Evolutionary conservation across 2,329 filamentous ascomycete genomes (phyloP), one percentile per base, ranked within the genome.

Genomic region (Colletotrichum theobromicola): DNA sequence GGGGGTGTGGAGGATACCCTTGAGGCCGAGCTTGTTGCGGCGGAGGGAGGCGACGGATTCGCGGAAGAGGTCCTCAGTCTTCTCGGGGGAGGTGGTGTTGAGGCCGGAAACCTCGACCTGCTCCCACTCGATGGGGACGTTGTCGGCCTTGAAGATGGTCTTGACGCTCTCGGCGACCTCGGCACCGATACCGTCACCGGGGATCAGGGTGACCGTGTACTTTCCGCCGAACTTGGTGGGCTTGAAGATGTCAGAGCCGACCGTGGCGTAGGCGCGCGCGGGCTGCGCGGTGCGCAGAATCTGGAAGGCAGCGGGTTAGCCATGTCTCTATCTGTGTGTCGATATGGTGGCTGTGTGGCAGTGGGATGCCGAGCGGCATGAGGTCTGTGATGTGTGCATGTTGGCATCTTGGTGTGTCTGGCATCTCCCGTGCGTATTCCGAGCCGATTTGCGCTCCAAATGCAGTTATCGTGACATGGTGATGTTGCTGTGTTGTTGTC

Each of bases 101-200:
- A 98, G 91, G 86, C 97, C 97, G 32, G 95, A 95, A 61, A 98
- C 96, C 84, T 98, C 96, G 81, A 99, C 91, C 90, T 98, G 96
- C 88, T 99, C 97, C 96, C 97, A 98, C 87, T 98, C 95, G 82
- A 99, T 93, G 82, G 97, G 97, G 68, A 98, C 96, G 84, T 98
- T 98, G 90, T 98, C 96, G 85, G 96, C 96, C 92, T 98, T 98
- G 93, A 98, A 98, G 86, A 99, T 94, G 80, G 96, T 97, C 93
- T 98, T 98, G 86, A 99, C 96, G 77, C 95, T 97, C 88, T 98
- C 96, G 81, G 96, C 95, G 76, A 98, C 96, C 89, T 99, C 97
- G 86, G 95, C 95, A 86, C 97, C 97, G 85, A 99, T 98, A 90
- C 97, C 97, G 83, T 99, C 97, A 92, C 96, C 97, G 86, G 97